A percentile compares a stretch with the other conserved stretches of the same genome.
These are phyloP conservation scores for Gentiana straminea DNA, from an alignment of 257 asterid genomes.

Conservation along the genomic window DNA sequence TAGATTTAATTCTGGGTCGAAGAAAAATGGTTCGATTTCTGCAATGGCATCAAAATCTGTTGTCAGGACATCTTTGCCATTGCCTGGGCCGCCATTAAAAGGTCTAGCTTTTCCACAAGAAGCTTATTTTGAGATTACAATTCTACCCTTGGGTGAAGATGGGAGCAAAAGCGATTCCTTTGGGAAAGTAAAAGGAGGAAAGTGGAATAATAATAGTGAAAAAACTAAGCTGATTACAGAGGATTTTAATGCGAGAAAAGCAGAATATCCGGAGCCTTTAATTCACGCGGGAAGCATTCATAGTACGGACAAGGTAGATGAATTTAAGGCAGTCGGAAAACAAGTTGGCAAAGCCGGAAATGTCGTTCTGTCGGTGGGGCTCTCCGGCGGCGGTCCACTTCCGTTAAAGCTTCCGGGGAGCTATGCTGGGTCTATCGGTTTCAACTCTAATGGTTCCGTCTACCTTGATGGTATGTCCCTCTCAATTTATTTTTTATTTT, in stretches of 20 bases:
- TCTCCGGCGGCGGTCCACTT: conserved; percentile 39
- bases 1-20: conserved; percentile 40
- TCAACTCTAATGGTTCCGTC: conserved; percentile 67
- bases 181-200: conserved; percentile 17
- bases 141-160: conserved; percentile 21
- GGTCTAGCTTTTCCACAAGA: conserved; percentile 77
- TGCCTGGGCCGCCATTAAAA: conserved; percentile 82
- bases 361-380: conserved; percentile 37
- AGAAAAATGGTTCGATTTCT: conserved; percentile 3
- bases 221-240: conserved; percentile 51
- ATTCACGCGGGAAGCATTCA: conserved; percentile 17
- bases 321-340: conserved; percentile 17
- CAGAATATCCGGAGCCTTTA: conserved; percentile 12
- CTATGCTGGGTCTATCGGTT: conserved; percentile 62
- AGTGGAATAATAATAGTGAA: conserved; percentile 62
- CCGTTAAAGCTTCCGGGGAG: conserved; percentile 59
- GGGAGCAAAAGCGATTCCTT: not conserved
- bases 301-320: conserved; percentile 27
- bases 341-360: conserved; percentile 19
- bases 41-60: conserved; percentile 32
- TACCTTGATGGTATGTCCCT: conserved; percentile 58
- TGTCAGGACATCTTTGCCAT: conserved; percentile 48
- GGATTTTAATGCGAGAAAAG: conserved; percentile 39
- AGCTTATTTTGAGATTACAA: conserved; percentile 73
- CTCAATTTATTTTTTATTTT: not conserved